Base-by-base conservation (phyloP, 1,284 basidiomycete genomes). In the Mycosarcoma mackinlayi region DNA sequence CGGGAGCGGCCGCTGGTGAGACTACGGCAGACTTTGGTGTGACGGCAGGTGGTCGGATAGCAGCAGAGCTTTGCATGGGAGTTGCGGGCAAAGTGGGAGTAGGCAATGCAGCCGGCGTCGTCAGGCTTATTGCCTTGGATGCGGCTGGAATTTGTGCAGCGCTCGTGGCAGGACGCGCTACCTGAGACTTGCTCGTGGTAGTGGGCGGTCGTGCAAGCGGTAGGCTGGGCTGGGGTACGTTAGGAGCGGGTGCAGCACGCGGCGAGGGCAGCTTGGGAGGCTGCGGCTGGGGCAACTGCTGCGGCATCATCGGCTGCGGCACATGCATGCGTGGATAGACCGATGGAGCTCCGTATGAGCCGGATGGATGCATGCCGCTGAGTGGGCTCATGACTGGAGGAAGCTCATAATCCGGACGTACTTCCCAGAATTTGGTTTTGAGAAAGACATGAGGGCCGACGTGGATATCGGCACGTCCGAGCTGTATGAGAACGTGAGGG, bases 361-460 rank as follows among this genome's bases (percentile, higher is more conserved):
- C 53, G 13, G 57, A 48, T 30, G 52, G 57, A 39, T 58, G 57
- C 40, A 67, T 53, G 24, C 52, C 41, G 11, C 47, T 45, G 10
- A 62, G 40, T 3, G 47, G 28, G 14, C 44, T 45, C 53, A 65
- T 60, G 16, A 31, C 27, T 1, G 67, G 57, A 9, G 63, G 59
- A 45, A 64, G 23, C 53, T 72, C 67, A 34, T 67, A 62, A 33
- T 75, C 73, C 4, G 68, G 75, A 10, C 75, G 59, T 8, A 75
- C 64, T 39, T 79, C 77, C 71, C 73, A 78, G 55, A 80, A 76
- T n/a, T 73, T 73, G 49, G 76, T 77, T 46, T 70, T 70, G 33
- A 67, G 56, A 40, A 80, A 81, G 37, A 75, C 50, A 38, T 78
- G 70, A 0, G 80, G 80, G 0, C 79, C 78, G 8, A 73, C 71